Percentiles rank a stretch among this genome's conserved stretches.
Evolutionary conservation across 805 yeast species (phyloP).

Genomic region (Kluyveromyces dobzhanskii): DNA sequence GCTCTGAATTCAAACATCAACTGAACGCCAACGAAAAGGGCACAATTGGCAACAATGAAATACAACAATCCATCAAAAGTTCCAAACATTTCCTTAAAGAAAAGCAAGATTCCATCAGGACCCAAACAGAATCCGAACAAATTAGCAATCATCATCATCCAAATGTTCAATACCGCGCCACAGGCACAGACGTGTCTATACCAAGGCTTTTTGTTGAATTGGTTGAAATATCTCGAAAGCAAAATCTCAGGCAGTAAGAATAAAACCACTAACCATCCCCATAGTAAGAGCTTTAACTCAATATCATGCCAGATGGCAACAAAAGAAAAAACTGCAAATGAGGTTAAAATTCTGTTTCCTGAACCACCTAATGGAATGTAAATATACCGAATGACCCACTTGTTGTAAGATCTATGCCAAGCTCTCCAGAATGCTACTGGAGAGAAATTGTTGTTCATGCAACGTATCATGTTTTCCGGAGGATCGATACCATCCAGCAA

Average conservation of each 20-base stretch:
- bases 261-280: slow-evolving; percentile 94
- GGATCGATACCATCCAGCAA: slow-evolving; percentile 89
- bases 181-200: slow-evolving; percentile 74
- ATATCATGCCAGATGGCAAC: slow-evolving; percentile 99
- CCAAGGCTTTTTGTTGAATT: slow-evolving; percentile 47
- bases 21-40: slow-evolving; percentile 78
- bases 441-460: slow-evolving; percentile 89
- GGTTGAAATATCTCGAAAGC: slow-evolving; percentile 39
- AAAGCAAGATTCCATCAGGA: slow-evolving; percentile 64
- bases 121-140: slow-evolving; percentile 93
- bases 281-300: slow-evolving; percentile 68
- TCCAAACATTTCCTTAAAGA: slow-evolving; percentile 61
- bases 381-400: slow-evolving; percentile 82
- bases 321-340: slow-evolving; percentile 81
- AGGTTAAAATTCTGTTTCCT: slow-evolving; percentile 58
- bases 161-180: slow-evolving; percentile 84
- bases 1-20: slow-evolving; percentile 93
- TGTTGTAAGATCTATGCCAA: slow-evolving; percentile 93
- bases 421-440: slow-evolving; percentile 97
- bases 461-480: slow-evolving; percentile 95
- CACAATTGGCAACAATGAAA: slow-evolving; percentile 48
- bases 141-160: slow-evolving; percentile 98
- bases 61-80: slow-evolving; percentile 63
- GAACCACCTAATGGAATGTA: slow-evolving; percentile 91
- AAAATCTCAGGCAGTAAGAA: slow-evolving; percentile 81